phyloP scores from a whole-genome alignment of 2,329 filamentous ascomycete species.

The Cercospora sp. region DNA sequence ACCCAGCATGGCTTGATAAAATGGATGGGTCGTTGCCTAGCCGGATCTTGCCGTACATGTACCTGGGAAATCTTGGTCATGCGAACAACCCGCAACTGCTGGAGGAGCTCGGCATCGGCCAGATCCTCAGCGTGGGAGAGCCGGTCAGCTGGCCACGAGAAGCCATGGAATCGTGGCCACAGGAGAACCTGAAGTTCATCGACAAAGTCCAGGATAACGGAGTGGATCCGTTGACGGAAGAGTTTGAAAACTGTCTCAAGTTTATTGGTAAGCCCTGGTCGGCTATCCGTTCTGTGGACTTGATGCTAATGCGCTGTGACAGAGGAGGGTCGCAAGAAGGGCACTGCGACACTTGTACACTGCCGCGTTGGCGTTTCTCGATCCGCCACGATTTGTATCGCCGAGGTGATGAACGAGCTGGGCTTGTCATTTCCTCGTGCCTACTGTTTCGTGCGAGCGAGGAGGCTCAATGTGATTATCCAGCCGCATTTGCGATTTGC shows the following conservation, averaged over 20 bases:
- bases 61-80: slow-evolving; percentile 88
- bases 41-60: slow-evolving; percentile 89
- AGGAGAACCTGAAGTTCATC: slow-evolving; percentile 76
- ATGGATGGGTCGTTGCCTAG: slow-evolving; percentile 91
- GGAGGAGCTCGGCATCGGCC: slow-evolving; percentile 74
- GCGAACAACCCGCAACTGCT: slow-evolving; percentile 91
- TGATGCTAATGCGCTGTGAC: slow-evolving; percentile 13
- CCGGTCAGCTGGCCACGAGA: slow-evolving; percentile 76
- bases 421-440: slow-evolving; percentile 83
- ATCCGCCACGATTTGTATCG: slow-evolving; percentile 96
- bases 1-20: slow-evolving; percentile 77
- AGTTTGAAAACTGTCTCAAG: slow-evolving; percentile 81
- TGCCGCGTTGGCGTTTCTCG: slow-evolving; percentile 94
- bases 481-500: slow-evolving; percentile 93
- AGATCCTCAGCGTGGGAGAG: slow-evolving; percentile 91
- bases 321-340: slow-evolving; percentile 77
- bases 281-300: not conserved
- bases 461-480: slow-evolving; percentile 94
- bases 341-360: slow-evolving; percentile 87
- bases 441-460: slow-evolving; percentile 93
- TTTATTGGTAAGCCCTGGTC: slow-evolving; percentile 75
- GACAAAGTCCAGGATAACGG: slow-evolving; percentile 94
- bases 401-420: slow-evolving; percentile 89
- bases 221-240: slow-evolving; percentile 83
- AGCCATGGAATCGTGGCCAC: slow-evolving; percentile 69